Conservation (phyloP, 192 early-diverging fungal species). For the Umbelopsis sp. region DNA sequence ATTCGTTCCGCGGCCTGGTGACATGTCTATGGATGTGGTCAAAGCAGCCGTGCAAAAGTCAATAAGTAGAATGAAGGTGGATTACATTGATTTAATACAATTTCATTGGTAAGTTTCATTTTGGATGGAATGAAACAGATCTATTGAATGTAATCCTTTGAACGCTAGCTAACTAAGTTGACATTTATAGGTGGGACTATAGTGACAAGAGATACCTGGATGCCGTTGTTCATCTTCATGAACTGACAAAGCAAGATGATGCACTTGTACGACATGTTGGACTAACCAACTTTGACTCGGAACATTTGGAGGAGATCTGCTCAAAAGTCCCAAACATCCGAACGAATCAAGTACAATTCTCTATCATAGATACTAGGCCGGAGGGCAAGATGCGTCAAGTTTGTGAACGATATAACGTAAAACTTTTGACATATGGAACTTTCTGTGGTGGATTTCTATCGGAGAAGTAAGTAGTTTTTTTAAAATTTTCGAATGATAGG, state of each 20-base stretch:
- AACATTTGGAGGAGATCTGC: conserved; percentile 9
- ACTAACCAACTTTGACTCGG: conserved; percentile 6
- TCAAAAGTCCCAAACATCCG: not conserved
- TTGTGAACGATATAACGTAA: conserved; percentile 18
- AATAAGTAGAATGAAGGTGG: not conserved
- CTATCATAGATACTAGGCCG: conserved; percentile 8
- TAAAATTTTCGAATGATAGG: not conserved
- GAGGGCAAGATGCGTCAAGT: conserved; percentile 8
- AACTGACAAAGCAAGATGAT: not conserved
- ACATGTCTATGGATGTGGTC: not conserved
- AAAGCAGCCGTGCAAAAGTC: not conserved
- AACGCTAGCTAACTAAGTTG: not conserved
- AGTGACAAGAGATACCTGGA: conserved; percentile 9
- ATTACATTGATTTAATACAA: not conserved
- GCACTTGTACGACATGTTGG: conserved; percentile 8
- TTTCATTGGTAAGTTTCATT: conserved; percentile 4
- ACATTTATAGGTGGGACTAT: conserved; percentile 10
- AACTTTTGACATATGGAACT: conserved; percentile 16
- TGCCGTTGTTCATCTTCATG: not conserved
- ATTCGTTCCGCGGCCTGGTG: not conserved
- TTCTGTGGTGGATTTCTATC: conserved; percentile 11
- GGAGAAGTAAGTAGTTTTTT: not conserved
- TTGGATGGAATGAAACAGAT: too few species aligned
- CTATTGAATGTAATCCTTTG: too few species aligned
- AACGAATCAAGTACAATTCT: conserved; percentile 13